A percentile compares a stretch with the other conserved stretches of the same genome.
These are phyloP conservation scores for Salinomyces thailandicus DNA, from an alignment of 2,329 filamentous ascomycete genomes.

Conservation along the genomic window DNA sequence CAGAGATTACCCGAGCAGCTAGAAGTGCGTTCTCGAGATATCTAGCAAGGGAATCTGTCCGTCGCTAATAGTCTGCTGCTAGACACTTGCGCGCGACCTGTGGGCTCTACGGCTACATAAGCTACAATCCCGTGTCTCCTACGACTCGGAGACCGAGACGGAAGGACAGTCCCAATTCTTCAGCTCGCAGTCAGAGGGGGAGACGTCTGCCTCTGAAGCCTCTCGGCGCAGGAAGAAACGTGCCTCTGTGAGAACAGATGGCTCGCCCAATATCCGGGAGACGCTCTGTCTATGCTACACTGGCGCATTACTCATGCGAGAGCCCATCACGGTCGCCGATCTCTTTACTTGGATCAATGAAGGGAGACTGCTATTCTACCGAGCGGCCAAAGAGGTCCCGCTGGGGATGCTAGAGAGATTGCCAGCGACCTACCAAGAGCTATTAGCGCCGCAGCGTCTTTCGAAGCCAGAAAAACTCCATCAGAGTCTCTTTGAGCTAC, in stretches of 20 bases:
- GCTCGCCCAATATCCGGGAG: constrained; percentile 57
- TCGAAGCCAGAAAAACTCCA: constrained; percentile 52
- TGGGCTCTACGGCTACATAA: constrained; percentile 66
- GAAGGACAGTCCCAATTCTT: constrained; percentile 40
- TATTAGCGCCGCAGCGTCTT: constrained; percentile 44
- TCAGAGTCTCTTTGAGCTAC: constrained; percentile 49
- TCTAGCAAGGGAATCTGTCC: too few species aligned
- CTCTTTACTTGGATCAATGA: constrained; percentile 55
- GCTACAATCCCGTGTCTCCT: constrained; percentile 34
- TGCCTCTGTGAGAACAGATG: constrained; percentile 39
- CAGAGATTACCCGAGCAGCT: constrained; percentile 61
- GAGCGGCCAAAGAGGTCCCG: constrained; percentile 50
- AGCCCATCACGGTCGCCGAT: constrained; percentile 67
- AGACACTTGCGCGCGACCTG: constrained; percentile 49
- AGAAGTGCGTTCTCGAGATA: constrained; percentile 51
- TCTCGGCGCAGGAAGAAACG: constrained; percentile 32
- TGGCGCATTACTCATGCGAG: constrained; percentile 60
- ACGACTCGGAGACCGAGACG: constrained; percentile 25
- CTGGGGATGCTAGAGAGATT: constrained; percentile 55
- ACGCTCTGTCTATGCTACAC: constrained; percentile 72
- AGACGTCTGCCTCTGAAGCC: constrained; percentile 27
- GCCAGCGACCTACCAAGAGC: constrained; percentile 49
- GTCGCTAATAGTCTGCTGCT: background rate
- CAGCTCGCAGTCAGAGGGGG: constrained; percentile 47
- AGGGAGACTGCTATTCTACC: constrained; percentile 61